Conservation (phyloP, 2,329 filamentous ascomycete genomes). For the Clathrospora elynae region DNA sequence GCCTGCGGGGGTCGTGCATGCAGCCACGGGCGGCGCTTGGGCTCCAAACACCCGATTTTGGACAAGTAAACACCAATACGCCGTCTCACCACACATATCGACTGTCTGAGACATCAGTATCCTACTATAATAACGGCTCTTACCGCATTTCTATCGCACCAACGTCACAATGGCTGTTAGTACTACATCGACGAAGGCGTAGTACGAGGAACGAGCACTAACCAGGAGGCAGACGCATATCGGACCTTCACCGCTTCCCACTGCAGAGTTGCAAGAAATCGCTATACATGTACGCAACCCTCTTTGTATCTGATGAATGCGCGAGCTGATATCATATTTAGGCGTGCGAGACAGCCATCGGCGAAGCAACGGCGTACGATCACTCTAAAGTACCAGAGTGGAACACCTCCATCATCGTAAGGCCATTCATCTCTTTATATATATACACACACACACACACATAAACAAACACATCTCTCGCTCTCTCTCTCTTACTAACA, state of each 20-base stretch:
- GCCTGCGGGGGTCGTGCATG: no score
- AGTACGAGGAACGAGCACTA: background rate
- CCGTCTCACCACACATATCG: slow-evolving; percentile 4
- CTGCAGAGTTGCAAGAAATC: slow-evolving; percentile 40
- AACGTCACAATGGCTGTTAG: slow-evolving; percentile 38
- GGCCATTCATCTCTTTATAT: slow-evolving; percentile 38
- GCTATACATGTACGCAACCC: slow-evolving; percentile 33
- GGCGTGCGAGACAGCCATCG: slow-evolving; percentile 83
- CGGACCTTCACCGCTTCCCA: slow-evolving; percentile 43
- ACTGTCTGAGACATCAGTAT: slow-evolving; percentile 7
- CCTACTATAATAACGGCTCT: background rate
- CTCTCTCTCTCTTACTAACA: slow-evolving; percentile 36
- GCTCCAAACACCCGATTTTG: slow-evolving; percentile 22
- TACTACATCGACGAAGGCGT: no score
- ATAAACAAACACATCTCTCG: no score
- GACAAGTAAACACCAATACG: slow-evolving; percentile 25
- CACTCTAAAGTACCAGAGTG: slow-evolving; percentile 83
- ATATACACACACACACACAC: slow-evolving; percentile 12
- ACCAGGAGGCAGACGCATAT: slow-evolving; percentile 1
- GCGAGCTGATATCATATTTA: slow-evolving; percentile 46
- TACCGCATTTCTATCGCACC: slow-evolving; percentile 20
- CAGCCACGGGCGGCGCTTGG: background rate
- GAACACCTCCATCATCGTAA: slow-evolving; percentile 92
- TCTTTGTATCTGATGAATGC: background rate
- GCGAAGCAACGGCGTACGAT: slow-evolving; percentile 78